These are phyloP conservation scores for Eudorina sp. DNA, from an alignment of 139 green algal genomes.

Conservation along the genomic window DNA sequence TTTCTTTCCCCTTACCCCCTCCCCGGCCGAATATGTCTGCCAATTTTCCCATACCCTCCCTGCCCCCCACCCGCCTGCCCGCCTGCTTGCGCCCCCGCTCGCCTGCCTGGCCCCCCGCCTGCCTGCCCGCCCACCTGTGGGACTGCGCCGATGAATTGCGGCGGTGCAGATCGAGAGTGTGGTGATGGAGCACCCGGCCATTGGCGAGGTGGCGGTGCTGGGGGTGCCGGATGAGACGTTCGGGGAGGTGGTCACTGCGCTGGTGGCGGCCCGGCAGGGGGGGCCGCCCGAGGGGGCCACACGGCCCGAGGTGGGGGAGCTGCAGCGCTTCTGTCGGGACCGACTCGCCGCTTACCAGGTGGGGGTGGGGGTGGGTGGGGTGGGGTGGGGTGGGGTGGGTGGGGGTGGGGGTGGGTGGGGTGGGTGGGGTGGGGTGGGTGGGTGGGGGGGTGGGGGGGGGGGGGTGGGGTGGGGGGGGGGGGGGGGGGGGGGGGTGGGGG, in stretches of 20 bases:
- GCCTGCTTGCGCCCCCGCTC: no score
- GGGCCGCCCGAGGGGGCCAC: neutral
- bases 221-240: constrained; percentile 85
- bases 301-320: constrained; percentile 25
- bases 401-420: neutral
- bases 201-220: constrained; percentile 89
- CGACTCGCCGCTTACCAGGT: constrained; percentile 77
- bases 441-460: neutral
- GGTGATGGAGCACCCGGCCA: constrained; percentile 80
- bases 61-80: no score
- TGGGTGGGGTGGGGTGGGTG: neutral
- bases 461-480: neutral
- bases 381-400: no score
- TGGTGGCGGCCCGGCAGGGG: constrained; percentile 59
- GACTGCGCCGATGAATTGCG: no score
- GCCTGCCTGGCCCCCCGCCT: no score
- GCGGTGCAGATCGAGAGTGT: constrained; percentile 83
- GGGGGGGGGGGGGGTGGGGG: neutral
- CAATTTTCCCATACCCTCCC: no score
- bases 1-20: no score
- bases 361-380: neutral
- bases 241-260: constrained; percentile 82
- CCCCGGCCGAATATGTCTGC: no score
- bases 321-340: constrained; percentile 53
- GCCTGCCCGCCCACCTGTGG: no score